Evolutionary conservation across 352 stramenopile species (phyloP).

Genomic region (Plasmopara viticola): DNA sequence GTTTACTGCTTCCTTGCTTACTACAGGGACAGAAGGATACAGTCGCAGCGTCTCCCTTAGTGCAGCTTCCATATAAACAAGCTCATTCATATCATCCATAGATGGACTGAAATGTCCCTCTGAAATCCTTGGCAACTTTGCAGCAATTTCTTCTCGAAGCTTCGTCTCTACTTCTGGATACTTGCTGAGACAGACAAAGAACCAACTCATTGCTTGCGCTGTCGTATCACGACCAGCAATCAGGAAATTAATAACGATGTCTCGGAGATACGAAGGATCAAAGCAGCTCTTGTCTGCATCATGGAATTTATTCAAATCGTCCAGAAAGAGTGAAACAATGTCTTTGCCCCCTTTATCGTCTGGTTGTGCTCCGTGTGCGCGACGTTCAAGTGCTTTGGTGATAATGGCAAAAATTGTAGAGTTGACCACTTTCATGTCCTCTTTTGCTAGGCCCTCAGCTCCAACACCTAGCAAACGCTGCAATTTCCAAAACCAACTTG

Average conservation of each 20-base stretch:
- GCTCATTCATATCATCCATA: slow-evolving; percentile 38
- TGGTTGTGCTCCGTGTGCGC: slow-evolving; percentile 2
- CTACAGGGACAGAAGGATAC: slow-evolving; percentile 53
- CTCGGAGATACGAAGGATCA: too few relatives aligned
- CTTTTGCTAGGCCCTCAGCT: slow-evolving; percentile 26
- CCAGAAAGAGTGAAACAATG: too few relatives aligned
- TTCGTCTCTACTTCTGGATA: too few relatives aligned
- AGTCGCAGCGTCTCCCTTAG: slow-evolving; percentile 61
- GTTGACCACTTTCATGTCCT: slow-evolving; percentile 39
- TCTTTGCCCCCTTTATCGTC: slow-evolving; percentile 16
- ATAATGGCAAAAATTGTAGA: slow-evolving; percentile 43
- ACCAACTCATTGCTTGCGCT: too few relatives aligned
- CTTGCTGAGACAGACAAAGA: too few relatives aligned
- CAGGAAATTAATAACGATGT: too few relatives aligned
- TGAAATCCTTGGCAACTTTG: slow-evolving; percentile 19
- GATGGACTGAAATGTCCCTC: slow-evolving; percentile 17
- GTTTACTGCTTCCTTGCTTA: slow-evolving; percentile 20
- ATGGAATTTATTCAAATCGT: too few relatives aligned
- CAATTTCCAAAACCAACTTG: too few relatives aligned
- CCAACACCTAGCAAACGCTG: slow-evolving; percentile 28
- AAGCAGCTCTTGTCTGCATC: too few relatives aligned
- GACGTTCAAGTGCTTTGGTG: slow-evolving; percentile 20
- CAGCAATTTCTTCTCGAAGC: slow-evolving; percentile 30
- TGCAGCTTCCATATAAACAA: slow-evolving; percentile 41
- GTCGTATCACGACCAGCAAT: too few relatives aligned